A percentile compares a stretch with the other conserved stretches of the same genome.
phyloP scores from a whole-genome alignment of 2,329 filamentous ascomycete genomes.

The Pseudonectria buxi region DNA sequence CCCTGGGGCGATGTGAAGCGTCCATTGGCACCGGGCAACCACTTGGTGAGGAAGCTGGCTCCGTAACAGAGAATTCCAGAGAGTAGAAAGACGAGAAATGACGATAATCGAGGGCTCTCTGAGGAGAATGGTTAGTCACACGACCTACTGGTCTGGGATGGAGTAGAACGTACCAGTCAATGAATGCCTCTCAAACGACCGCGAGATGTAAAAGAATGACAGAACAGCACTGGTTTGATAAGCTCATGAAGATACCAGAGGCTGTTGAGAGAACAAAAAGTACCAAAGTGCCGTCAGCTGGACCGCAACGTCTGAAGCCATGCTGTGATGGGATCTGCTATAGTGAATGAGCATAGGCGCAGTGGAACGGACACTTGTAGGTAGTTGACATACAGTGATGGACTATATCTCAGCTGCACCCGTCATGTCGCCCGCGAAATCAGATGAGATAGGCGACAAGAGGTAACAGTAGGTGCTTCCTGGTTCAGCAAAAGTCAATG shows the following conservation, averaged over 20 bases:
- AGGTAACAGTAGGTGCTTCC: no score
- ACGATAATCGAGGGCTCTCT: constrained; percentile 45
- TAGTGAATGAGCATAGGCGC: no score
- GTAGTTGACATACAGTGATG: no score
- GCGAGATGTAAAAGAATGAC: constrained; percentile 43
- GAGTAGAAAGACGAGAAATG: constrained; percentile 39
- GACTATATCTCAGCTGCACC: no score
- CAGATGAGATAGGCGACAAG: no score
- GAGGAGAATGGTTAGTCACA: constrained; percentile 1
- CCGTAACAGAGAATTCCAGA: constrained; percentile 36
- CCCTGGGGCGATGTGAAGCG: constrained; percentile 32
- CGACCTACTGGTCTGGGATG: neutral
- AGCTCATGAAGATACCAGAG: neutral
- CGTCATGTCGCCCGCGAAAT: no score
- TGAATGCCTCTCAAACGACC: constrained; percentile 40
- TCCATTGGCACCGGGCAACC: constrained; percentile 41
- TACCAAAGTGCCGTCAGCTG: constrained; percentile 21
- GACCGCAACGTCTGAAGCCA: constrained; percentile 15
- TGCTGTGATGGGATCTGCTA: constrained; percentile 4
- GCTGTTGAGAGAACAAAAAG: neutral
- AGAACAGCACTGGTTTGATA: constrained; percentile 32
- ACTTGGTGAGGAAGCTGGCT: constrained; percentile 36
- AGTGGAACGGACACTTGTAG: no score
- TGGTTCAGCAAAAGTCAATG: no score
- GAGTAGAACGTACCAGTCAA: constrained; percentile 35